These are phyloP conservation scores for Candolleomyces aberdarensis DNA, from an alignment of 768 basidiomycete genomes.

Conservation along the genomic window DNA sequence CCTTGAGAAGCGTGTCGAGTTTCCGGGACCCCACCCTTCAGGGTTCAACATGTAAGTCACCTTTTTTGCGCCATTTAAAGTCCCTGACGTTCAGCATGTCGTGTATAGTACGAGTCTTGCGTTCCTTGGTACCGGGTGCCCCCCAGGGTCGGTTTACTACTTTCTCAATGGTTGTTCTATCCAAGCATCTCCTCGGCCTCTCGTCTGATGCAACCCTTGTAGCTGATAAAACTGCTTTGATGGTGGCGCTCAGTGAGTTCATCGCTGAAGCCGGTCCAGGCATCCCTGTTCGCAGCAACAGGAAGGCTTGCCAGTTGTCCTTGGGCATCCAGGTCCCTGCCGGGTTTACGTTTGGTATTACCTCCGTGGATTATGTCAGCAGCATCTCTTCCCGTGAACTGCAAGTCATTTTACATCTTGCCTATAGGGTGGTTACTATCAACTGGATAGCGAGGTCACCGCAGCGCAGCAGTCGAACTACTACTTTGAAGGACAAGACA, in stretches of 20 bases:
- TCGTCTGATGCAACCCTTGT: not conserved
- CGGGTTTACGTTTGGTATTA: constrained; percentile 20
- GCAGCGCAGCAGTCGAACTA: constrained; percentile 16
- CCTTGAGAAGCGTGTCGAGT: not conserved
- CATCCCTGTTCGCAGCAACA: constrained; percentile 16
- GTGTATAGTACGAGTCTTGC: constrained; percentile 15
- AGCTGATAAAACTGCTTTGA: constrained; percentile 18
- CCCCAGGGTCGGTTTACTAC: constrained; percentile 15
- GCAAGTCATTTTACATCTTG: not conserved
- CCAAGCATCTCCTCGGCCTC: not conserved
- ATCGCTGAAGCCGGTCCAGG: constrained; percentile 19
- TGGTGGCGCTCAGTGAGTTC: constrained; percentile 18
- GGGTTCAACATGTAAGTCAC: constrained; percentile 11
- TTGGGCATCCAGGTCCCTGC: constrained; percentile 18
- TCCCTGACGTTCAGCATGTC: not conserved
- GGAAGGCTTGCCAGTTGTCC: constrained; percentile 21
- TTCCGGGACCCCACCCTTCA: constrained; percentile 2
- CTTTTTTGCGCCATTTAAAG: not conserved
- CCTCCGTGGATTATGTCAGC: constrained; percentile 16
- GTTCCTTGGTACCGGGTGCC: constrained; percentile 18
- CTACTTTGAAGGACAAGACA: constrained; percentile 19
- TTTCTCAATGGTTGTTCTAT: constrained; percentile 6
- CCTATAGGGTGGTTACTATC: constrained; percentile 16
- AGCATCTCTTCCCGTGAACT: not conserved
- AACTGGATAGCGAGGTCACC: constrained; percentile 18